Evolutionary conservation across 2,329 filamentous ascomycete species (phyloP).

Genomic region (Neonectria magnoliae): DNA sequence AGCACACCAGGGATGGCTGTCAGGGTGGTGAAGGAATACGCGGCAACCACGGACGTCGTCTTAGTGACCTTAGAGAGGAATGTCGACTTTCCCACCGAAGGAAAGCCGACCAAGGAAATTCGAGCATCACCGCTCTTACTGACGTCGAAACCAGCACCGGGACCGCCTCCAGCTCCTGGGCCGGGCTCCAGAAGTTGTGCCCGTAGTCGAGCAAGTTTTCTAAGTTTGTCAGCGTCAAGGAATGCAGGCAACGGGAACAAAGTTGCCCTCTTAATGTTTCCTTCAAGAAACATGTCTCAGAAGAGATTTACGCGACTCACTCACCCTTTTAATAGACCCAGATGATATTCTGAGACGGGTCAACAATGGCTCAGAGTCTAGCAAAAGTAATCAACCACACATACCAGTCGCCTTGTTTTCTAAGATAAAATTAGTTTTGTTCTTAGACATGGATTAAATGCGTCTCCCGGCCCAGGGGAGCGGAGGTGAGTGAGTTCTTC

Average conservation of each 20-base stretch:
- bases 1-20: constrained; percentile 97
- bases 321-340: constrained; percentile 96
- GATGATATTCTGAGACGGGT: constrained; percentile 82
- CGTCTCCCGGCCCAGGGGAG: not conserved
- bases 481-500: not conserved
- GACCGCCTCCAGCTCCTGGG: constrained; percentile 79
- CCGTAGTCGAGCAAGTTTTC: constrained; percentile 93
- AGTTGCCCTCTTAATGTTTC: not conserved
- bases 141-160: constrained; percentile 89
- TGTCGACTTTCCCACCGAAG: constrained; percentile 97
- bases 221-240: constrained; percentile 49
- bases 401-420: constrained; percentile 99
- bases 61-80: constrained; percentile 99
- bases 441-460: not conserved
- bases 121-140: constrained; percentile 96
- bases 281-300: not conserved
- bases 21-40: constrained; percentile 96
- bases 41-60: constrained; percentile 94
- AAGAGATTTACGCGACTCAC: constrained; percentile 30
- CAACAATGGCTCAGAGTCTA: constrained; percentile 22
- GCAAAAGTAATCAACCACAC: constrained; percentile 41
- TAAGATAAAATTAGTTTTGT: constrained; percentile 54
- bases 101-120: constrained; percentile 98
- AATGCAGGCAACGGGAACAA: not conserved
- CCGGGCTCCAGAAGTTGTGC: constrained; percentile 94